These are phyloP conservation scores for Silene noctiflora DNA, from an alignment of 179 eudicot genomes.

Conservation along the genomic window DNA sequence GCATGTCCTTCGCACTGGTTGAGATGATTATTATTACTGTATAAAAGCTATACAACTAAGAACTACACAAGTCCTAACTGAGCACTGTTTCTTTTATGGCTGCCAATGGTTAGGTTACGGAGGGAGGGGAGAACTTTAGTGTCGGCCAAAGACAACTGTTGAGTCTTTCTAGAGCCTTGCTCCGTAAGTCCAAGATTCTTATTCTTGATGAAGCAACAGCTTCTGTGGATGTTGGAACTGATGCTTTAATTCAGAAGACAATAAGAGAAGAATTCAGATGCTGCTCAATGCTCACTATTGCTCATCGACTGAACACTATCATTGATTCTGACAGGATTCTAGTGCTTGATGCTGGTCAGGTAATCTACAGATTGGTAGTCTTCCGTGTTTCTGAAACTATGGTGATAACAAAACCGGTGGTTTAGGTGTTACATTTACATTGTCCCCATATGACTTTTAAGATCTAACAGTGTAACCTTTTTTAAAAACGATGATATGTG, in stretches of 20 bases:
- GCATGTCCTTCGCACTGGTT: neutral
- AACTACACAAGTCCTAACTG: neutral
- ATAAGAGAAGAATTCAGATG: slow-evolving; percentile 53
- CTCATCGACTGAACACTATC: slow-evolving; percentile 21
- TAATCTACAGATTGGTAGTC: slow-evolving; percentile 9
- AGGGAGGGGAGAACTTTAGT: slow-evolving; percentile 63
- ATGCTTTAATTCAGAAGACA: slow-evolving; percentile 58
- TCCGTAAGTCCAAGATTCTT: slow-evolving; percentile 53
- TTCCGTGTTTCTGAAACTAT: neutral
- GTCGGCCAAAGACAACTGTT: slow-evolving; percentile 55
- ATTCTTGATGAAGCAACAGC: slow-evolving; percentile 66
- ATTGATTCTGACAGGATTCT: slow-evolving; percentile 52
- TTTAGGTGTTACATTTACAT: too few relatives aligned
- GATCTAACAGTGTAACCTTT: too few relatives aligned
- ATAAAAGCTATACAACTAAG: neutral
- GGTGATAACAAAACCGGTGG: neutral
- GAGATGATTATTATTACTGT: neutral
- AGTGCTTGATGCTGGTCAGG: slow-evolving; percentile 55
- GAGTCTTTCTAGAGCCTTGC: slow-evolving; percentile 58
- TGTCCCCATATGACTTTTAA: too few relatives aligned
- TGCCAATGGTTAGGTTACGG: slow-evolving; percentile 40
- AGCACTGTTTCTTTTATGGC: neutral
- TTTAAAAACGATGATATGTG: too few relatives aligned
- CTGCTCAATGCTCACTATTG: slow-evolving; percentile 47
- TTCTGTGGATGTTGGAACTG: slow-evolving; percentile 58